These are phyloP conservation scores for Talaromyces atroroseus DNA, from an alignment of 2,329 filamentous ascomycete genomes.

Conservation along the genomic window DNA sequence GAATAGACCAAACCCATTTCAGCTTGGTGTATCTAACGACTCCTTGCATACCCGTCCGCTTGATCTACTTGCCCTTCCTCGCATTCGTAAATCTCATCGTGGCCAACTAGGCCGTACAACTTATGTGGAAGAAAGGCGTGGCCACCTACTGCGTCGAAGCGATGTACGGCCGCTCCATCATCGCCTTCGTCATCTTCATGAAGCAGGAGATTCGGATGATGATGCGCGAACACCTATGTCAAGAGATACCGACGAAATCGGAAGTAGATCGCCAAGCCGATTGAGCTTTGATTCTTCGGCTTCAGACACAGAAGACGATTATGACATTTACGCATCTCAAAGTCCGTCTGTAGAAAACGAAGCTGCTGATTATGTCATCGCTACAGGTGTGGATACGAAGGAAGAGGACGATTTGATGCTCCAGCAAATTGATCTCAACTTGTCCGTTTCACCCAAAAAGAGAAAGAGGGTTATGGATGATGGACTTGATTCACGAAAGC, in stretches of 20 bases:
- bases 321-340: constrained; percentile 23
- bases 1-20: constrained; percentile 50
- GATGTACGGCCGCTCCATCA: constrained; percentile 77
- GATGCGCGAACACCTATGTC: constrained; percentile 63
- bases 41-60: constrained; percentile 31
- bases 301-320: constrained; percentile 43
- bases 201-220: constrained; percentile 81
- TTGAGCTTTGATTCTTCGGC: constrained; percentile 50
- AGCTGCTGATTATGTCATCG: constrained; percentile 16
- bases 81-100: constrained; percentile 63
- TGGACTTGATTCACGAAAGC: constrained; percentile 66
- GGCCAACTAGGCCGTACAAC: constrained; percentile 56
- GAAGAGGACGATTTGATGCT: constrained; percentile 11
- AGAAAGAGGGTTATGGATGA: constrained; percentile 64
- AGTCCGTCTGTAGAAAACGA: constrained; percentile 17
- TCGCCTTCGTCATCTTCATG: constrained; percentile 66
- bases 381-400: constrained; percentile 16
- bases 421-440: constrained; percentile 34
- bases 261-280: constrained; percentile 74
- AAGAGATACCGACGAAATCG: constrained; percentile 77
- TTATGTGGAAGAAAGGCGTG: constrained; percentile 64
- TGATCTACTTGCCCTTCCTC: constrained; percentile 63
- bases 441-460: constrained; percentile 57
- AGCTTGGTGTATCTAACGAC: constrained; percentile 50
- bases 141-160: constrained; percentile 50